Evolutionary conservation across 2,329 filamentous ascomycete genomes (phyloP).

Genomic region (Pseudofabraea citricarpa): DNA sequence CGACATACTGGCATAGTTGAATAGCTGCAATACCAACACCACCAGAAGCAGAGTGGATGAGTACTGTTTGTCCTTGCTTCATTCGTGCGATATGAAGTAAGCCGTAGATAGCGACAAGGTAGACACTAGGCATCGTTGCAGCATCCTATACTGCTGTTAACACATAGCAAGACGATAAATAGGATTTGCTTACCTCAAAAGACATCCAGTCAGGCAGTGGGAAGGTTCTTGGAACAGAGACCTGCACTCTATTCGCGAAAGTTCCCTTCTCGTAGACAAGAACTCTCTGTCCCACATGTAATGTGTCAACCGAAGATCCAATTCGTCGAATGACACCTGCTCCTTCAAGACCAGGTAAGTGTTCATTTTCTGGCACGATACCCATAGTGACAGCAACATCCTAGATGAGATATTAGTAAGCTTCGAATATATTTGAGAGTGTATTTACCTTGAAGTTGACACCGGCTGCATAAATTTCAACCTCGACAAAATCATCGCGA

Average conservation of each 20-base stretch:
- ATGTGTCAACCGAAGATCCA: conserved; percentile 13
- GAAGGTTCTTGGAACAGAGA: conserved; percentile 8
- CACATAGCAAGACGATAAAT: too few relatives aligned
- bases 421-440: neutral
- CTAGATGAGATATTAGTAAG: neutral
- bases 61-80: conserved; percentile 18
- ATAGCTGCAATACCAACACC: conserved; percentile 29
- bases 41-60: conserved; percentile 28
- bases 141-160: conserved; percentile 21
- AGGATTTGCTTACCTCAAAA: conserved; percentile 18
- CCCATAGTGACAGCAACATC: conserved; percentile 16
- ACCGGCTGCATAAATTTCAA: conserved; percentile 18
- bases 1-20: conserved; percentile 20
- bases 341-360: conserved; percentile 16
- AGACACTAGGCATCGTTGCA: conserved; percentile 33
- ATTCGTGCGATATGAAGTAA: conserved; percentile 12
- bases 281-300: conserved; percentile 21
- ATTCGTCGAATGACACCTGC: conserved; percentile 24
- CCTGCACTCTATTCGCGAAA: conserved; percentile 9
- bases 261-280: conserved; percentile 4
- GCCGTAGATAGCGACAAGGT: conserved; percentile 10
- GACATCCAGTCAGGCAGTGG: conserved; percentile 32
- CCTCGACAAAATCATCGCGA: conserved; percentile 6
- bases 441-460: conserved; percentile 14
- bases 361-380: conserved; percentile 12